phyloP scores from a whole-genome alignment of 345 rosid genomes.

The Reutealis trisperma region DNA sequence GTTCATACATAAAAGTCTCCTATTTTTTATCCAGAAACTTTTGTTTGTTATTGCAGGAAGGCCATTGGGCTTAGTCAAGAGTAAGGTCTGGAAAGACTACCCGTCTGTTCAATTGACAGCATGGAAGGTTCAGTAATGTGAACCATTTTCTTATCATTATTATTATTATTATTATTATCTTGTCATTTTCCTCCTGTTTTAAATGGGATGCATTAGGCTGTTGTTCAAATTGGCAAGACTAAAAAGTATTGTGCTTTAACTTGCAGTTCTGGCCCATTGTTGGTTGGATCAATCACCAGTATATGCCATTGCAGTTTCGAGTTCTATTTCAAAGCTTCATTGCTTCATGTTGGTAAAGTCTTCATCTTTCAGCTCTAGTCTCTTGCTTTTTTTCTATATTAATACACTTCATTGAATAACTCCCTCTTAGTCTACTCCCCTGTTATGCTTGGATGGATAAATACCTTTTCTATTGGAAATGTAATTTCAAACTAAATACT shows the following conservation, averaged over 20 bases:
- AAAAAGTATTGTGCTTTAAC: constrained; percentile 1
- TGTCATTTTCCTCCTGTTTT: not conserved
- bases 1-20: not conserved
- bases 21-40: not conserved
- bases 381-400: not conserved
- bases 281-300: constrained; percentile 85
- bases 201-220: not conserved
- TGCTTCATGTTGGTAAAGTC: constrained; percentile 73
- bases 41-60: constrained; percentile 52
- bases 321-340: constrained; percentile 71
- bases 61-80: constrained; percentile 66
- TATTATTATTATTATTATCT: not conserved
- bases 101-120: constrained; percentile 75
- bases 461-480: not conserved
- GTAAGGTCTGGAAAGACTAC: constrained; percentile 65
- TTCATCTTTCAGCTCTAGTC: constrained; percentile 3
- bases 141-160: not conserved
- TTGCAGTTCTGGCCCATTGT: constrained; percentile 91
- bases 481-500: not conserved
- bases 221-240: not conserved
- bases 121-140: constrained; percentile 64
- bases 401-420: not conserved
- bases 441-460: not conserved
- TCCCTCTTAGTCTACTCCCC: not conserved
- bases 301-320: constrained; percentile 75